Conservation (phyloP, 2,329 filamentous ascomycete species). For the Phialophora verrucosa region DNA sequence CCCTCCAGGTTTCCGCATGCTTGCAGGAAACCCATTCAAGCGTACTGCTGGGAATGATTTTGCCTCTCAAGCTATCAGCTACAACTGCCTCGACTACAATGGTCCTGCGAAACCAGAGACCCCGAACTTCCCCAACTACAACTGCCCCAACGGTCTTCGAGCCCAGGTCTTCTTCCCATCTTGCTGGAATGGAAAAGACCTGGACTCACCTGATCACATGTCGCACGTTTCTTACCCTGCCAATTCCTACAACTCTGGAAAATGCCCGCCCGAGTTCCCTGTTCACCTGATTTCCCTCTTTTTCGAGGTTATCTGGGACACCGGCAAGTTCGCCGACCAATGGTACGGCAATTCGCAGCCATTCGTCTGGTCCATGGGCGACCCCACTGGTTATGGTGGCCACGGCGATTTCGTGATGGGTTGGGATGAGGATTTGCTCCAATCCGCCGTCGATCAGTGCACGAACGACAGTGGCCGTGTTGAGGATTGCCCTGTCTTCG, state of each 20-base stretch:
- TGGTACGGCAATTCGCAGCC: slow-evolving; percentile 49
- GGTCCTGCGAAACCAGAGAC: slow-evolving; percentile 52
- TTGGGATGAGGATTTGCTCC: slow-evolving; percentile 70
- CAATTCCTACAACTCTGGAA: slow-evolving; percentile 44
- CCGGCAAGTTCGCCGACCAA: slow-evolving; percentile 56
- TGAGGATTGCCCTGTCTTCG: slow-evolving; percentile 64
- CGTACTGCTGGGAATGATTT: slow-evolving; percentile 64
- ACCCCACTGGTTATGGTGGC: slow-evolving; percentile 59
- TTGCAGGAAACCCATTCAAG: slow-evolving; percentile 67
- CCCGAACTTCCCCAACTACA: slow-evolving; percentile 70
- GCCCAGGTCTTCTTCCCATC: slow-evolving; percentile 48
- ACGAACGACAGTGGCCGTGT: slow-evolving; percentile 65
- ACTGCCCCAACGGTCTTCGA: slow-evolving; percentile 64
- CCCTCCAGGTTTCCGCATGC: slow-evolving; percentile 72
- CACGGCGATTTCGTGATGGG: slow-evolving; percentile 72
- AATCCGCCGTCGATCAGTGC: slow-evolving; percentile 71
- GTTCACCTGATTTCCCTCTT: slow-evolving; percentile 64
- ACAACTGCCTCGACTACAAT: slow-evolving; percentile 59
- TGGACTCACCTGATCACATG: slow-evolving; percentile 44
- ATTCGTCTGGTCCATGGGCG: slow-evolving; percentile 57
- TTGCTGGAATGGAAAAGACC: slow-evolving; percentile 47
- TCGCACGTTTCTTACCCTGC: slow-evolving; percentile 48
- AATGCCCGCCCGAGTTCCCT: slow-evolving; percentile 53
- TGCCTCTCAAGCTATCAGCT: slow-evolving; percentile 60
- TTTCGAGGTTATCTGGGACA: slow-evolving; percentile 64